phyloP scores from a whole-genome alignment of 805 yeast species.

The Metschnikowia cubensis region DNA sequence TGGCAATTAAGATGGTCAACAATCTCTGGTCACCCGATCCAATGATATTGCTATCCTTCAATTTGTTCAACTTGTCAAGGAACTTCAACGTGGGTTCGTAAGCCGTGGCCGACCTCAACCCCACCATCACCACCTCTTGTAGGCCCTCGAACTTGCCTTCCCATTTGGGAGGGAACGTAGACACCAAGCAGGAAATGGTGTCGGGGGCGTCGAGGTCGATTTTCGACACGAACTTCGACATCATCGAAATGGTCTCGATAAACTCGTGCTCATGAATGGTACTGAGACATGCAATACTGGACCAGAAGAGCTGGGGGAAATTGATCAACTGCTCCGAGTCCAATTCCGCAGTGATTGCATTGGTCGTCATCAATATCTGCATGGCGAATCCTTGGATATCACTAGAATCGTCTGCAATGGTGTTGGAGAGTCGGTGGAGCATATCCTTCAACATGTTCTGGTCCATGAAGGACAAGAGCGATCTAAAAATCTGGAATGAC shows the following conservation, averaged over 20 bases:
- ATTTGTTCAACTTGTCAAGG: slow-evolving; percentile 62
- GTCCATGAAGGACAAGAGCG: slow-evolving; percentile 75
- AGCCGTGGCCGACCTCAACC: slow-evolving; percentile 76
- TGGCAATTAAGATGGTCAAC: slow-evolving; percentile 67
- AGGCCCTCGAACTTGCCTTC: slow-evolving; percentile 90
- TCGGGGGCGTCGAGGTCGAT: slow-evolving; percentile 83
- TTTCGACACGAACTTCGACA: slow-evolving; percentile 79
- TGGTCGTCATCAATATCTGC: slow-evolving; percentile 94
- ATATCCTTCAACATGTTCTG: slow-evolving; percentile 87
- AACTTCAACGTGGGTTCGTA: slow-evolving; percentile 74
- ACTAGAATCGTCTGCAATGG: slow-evolving; percentile 80
- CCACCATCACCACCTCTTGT: slow-evolving; percentile 73
- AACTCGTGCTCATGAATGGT: slow-evolving; percentile 93
- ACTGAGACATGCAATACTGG: slow-evolving; percentile 83
- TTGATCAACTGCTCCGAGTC: slow-evolving; percentile 74
- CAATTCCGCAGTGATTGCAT: slow-evolving; percentile 85
- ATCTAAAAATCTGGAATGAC: slow-evolving; percentile 88
- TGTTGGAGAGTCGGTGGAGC: slow-evolving; percentile 88
- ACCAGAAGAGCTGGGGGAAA: slow-evolving; percentile 95
- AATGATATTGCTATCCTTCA: slow-evolving; percentile 71
- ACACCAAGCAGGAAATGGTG: slow-evolving; percentile 74
- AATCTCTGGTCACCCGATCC: slow-evolving; percentile 69
- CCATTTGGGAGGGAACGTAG: slow-evolving; percentile 94
- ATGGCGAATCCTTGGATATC: slow-evolving; percentile 96
- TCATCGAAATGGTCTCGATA: slow-evolving; percentile 77